Base-by-base conservation (phyloP, 2,329 filamentous ascomycete genomes). In the Thermochaetoides dissita region DNA sequence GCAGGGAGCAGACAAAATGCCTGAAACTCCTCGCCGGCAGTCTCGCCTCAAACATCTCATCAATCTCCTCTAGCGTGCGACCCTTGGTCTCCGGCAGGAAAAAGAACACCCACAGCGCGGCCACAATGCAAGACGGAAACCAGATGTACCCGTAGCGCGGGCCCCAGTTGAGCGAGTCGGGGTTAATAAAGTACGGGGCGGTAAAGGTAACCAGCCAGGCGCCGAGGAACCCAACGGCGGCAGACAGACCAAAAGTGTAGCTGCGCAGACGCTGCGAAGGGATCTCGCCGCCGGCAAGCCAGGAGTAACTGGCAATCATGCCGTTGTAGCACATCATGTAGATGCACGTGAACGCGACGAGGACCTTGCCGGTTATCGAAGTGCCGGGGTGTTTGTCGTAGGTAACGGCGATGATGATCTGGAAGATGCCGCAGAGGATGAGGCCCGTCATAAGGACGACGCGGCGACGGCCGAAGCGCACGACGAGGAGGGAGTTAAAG, bases 111-210 rank as follows among this genome's bases (percentile, higher is more conserved):
- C 61, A 60, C 11, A 63, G 37, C 1, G 37, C 32, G 10, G 53
- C 58, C 35, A 55, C 48, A 53, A 59, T 59, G 48, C 65, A 74
- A 10, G 62, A 63, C 38, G 68, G 67, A 47, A 74, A 75, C 37
- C 75, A 60, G 51, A 74, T 72, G 56, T 72, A 75, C 43, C 72
- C 66, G 43, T 75, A 75, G 43, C 68, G 68, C 0, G 72, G 72
- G 0, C 72, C 72, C 72, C 71, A 77, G 50, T 69, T 67, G 37
- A 77, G 55, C 1, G 65, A 56, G 10, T 59, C 55, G 0, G 68
- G 67, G 47, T 76, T 76, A 57, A 76, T 76, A 49, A 76, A 76
- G 51, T 76, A 75, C 0, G 72, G 72, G 5, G 71, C 71, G 0
- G 72, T 76, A 49, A 76, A 76, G 0, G 70, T 73, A 0, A 69